These are phyloP conservation scores for Neofusicoccum ribis DNA, from an alignment of 2,329 filamentous ascomycete genomes.

Conservation along the genomic window DNA sequence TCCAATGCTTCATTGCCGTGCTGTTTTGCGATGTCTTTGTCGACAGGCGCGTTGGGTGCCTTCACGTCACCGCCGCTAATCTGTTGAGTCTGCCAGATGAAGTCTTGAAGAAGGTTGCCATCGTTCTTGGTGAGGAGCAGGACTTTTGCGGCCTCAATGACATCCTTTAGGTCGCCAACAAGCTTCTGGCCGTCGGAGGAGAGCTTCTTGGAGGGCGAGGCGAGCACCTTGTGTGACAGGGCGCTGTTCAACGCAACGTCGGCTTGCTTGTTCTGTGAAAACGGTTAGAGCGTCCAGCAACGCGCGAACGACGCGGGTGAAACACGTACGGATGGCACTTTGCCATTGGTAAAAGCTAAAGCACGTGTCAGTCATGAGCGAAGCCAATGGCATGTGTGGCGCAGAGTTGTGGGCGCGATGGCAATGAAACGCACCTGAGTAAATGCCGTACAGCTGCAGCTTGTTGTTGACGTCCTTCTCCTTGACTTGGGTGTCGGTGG, in stretches of 20 bases:
- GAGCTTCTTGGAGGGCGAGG: conserved; percentile 71
- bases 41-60: conserved; percentile 66
- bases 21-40: conserved; percentile 75
- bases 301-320: neutral
- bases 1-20: conserved; percentile 82
- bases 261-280: conserved; percentile 80
- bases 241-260: conserved; percentile 92
- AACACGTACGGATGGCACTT: conserved; percentile 76
- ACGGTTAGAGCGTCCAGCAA: conserved; percentile 19
- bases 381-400: neutral
- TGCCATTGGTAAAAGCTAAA: conserved; percentile 79
- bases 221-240: conserved; percentile 68
- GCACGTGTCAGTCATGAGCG: neutral
- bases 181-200: conserved; percentile 81
- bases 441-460: conserved; percentile 91
- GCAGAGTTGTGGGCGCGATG: neutral
- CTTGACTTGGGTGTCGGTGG: conserved; percentile 72
- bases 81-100: conserved; percentile 89
- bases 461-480: conserved; percentile 88
- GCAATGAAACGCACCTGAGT: conserved; percentile 55
- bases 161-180: conserved; percentile 72
- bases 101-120: conserved; percentile 91
- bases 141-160: conserved; percentile 81
- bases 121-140: conserved; percentile 92
- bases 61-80: conserved; percentile 65